A percentile compares a stretch with the other conserved stretches of the same genome.
These are phyloP conservation scores for Coemansia sp. DNA, from an alignment of 192 early-diverging fungal genomes.

Conservation along the genomic window DNA sequence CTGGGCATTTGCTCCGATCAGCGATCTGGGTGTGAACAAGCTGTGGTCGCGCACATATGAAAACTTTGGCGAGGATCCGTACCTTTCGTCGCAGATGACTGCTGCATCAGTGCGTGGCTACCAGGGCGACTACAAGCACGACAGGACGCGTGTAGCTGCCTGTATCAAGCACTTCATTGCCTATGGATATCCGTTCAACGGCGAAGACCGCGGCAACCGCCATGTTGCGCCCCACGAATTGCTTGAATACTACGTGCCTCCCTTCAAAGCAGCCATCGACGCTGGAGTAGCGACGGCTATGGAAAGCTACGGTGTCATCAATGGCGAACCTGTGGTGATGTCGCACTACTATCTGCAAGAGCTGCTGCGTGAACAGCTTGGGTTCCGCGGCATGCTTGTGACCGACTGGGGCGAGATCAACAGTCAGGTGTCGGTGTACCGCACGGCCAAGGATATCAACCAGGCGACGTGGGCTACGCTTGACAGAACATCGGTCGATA, in stretches of 20 bases:
- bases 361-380: conserved; percentile 57
- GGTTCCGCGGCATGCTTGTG: conserved; percentile 61
- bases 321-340: conserved; percentile 58
- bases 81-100: conserved; percentile 57
- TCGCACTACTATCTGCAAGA: conserved; percentile 58
- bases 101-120: conserved; percentile 56
- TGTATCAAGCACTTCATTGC: conserved; percentile 71
- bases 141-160: conserved; percentile 61
- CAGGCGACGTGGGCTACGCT: conserved; percentile 54
- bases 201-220: conserved; percentile 38
- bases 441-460: conserved; percentile 31
- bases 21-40: conserved; percentile 62
- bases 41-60: conserved; percentile 61
- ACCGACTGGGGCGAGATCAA: conserved; percentile 65
- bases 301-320: conserved; percentile 65
- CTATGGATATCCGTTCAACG: conserved; percentile 60
- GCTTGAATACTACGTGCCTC: conserved; percentile 64
- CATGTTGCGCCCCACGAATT: conserved; percentile 57
- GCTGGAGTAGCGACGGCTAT: conserved; percentile 63
- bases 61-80: conserved; percentile 64
- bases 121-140: conserved; percentile 68
- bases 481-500: conserved; percentile 57
- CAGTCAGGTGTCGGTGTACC: conserved; percentile 54
- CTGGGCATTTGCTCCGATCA: conserved; percentile 64
- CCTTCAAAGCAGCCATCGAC: conserved; percentile 61